Percentiles rank a stretch among this genome's conserved stretches.
These are phyloP conservation scores for Aquanectria penicillioides DNA, from an alignment of 2,329 filamentous ascomycete species.

Conservation along the genomic window DNA sequence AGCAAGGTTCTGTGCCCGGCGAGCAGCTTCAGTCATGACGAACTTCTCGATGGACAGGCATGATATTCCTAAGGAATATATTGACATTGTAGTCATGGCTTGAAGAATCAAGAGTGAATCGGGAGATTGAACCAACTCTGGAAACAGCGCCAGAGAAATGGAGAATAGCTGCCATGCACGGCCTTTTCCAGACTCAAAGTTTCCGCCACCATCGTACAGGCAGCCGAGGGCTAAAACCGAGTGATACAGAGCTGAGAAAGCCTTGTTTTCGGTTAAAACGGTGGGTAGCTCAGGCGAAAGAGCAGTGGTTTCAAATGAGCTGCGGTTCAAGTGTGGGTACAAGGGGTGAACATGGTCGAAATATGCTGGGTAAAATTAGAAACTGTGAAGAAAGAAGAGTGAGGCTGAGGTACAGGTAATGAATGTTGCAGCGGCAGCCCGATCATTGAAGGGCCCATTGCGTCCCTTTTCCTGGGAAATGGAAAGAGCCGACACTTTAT, in stretches of 20 bases:
- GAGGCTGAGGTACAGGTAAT: constrained; percentile 13
- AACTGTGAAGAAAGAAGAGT: too few species aligned
- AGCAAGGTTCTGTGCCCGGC: constrained; percentile 29
- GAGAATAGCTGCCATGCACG: constrained; percentile 33
- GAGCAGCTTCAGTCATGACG: constrained; percentile 30
- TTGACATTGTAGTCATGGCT: constrained; percentile 25
- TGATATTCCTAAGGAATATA: constrained; percentile 23
- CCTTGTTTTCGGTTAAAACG: constrained; percentile 7
- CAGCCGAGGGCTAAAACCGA: constrained; percentile 32
- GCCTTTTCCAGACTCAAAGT: constrained; percentile 36
- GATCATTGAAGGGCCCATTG: constrained; percentile 10
- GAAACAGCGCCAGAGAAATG: constrained; percentile 22
- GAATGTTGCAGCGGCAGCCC: constrained; percentile 9
- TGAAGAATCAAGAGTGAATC: constrained; percentile 29
- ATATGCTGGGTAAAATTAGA: constrained; percentile 23
- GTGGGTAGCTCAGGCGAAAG: background rate
- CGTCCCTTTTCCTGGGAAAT: constrained; percentile 19
- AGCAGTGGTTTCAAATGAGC: constrained; percentile 19
- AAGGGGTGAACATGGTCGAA: constrained; percentile 35
- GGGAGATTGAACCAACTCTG: constrained; percentile 8
- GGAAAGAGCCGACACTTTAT: constrained; percentile 15
- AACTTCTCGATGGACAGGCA: constrained; percentile 32
- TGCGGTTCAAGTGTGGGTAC: constrained; percentile 28
- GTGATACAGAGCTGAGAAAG: constrained; percentile 33
- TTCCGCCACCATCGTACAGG: constrained; percentile 26